Percentiles rank a stretch among this genome's conserved stretches.
Conservation (phyloP, 371 early-diverging fungal species). For the Phascolomyces articulosus region DNA sequence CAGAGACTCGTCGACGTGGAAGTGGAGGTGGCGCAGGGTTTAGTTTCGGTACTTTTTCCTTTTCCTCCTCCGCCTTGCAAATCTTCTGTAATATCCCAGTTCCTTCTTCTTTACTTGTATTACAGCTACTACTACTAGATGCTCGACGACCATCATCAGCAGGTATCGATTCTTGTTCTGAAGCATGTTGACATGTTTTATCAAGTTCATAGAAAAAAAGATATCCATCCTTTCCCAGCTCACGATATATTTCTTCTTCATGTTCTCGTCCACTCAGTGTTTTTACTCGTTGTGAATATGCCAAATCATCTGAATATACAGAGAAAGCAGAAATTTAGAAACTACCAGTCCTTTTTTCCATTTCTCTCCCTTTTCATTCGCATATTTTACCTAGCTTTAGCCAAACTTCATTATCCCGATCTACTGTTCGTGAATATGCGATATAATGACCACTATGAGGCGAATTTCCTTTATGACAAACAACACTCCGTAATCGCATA, state of each 20-base stretch:
- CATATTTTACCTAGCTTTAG: constrained; percentile 36
- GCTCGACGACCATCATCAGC: background rate
- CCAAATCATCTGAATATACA: constrained; percentile 43
- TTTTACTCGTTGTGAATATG: constrained; percentile 28
- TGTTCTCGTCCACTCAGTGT: constrained; percentile 18
- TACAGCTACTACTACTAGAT: background rate
- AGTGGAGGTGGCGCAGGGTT: background rate
- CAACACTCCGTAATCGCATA: constrained; percentile 55
- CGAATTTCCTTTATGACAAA: constrained; percentile 55
- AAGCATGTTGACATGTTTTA: constrained; percentile 31
- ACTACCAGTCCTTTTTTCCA: no score
- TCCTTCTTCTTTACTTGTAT: background rate
- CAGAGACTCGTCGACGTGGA: background rate
- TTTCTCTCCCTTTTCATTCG: background rate
- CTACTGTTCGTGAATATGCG: constrained; percentile 42
- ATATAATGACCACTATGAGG: constrained; percentile 60
- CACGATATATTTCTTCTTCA: constrained; percentile 23
- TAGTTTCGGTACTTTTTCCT: background rate
- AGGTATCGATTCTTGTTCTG: background rate
- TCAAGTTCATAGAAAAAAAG: constrained; percentile 63
- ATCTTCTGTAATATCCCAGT: background rate
- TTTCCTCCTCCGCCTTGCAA: background rate
- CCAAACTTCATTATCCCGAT: constrained; percentile 24
- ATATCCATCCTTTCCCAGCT: constrained; percentile 57
- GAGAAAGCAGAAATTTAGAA: no score